Evolutionary conservation across 441 rosid species (phyloP).

Genomic region (Francoa sonchifolia): DNA sequence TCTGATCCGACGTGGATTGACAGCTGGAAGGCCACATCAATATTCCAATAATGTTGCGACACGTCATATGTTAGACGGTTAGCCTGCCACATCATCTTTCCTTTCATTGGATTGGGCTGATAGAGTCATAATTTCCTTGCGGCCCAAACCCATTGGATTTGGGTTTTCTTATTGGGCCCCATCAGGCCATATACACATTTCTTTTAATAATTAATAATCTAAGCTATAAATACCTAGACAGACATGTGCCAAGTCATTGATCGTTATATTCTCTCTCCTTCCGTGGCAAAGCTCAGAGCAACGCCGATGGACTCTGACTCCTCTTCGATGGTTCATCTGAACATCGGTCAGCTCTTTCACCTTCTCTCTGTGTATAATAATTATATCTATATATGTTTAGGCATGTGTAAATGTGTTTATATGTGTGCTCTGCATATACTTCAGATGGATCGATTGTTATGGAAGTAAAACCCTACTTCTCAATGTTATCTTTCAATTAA

Average conservation of each 20-base stretch:
- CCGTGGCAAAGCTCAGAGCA: slow-evolving; percentile 8
- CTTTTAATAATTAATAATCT: too few relatives aligned
- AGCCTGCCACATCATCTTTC: not conserved
- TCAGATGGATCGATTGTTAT: slow-evolving; percentile 2
- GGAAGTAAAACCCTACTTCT: slow-evolving; percentile 1
- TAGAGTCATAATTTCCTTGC: not conserved
- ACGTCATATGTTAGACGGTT: slow-evolving; percentile 1
- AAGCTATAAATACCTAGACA: too few relatives aligned
- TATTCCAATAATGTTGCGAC: not conserved
- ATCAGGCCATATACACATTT: too few relatives aligned
- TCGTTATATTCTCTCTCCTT: slow-evolving; percentile 2
- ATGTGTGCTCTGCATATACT: not conserved
- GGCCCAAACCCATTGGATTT: slow-evolving; percentile 2
- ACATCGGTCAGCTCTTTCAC: slow-evolving; percentile 39
- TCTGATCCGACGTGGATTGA: too few relatives aligned
- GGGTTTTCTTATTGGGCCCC: too few relatives aligned
- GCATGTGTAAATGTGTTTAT: not conserved
- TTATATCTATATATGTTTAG: not conserved
- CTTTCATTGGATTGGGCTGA: not conserved
- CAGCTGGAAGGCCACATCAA: slow-evolving; percentile 4
- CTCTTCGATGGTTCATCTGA: slow-evolving; percentile 63
- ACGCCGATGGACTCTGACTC: slow-evolving; percentile 28
- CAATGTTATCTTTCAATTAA: not conserved
- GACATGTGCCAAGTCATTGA: too few relatives aligned
- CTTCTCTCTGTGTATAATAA: not conserved